Base-by-base conservation (phyloP, 805 yeast species). In the Lachancea mirantina region DNA sequence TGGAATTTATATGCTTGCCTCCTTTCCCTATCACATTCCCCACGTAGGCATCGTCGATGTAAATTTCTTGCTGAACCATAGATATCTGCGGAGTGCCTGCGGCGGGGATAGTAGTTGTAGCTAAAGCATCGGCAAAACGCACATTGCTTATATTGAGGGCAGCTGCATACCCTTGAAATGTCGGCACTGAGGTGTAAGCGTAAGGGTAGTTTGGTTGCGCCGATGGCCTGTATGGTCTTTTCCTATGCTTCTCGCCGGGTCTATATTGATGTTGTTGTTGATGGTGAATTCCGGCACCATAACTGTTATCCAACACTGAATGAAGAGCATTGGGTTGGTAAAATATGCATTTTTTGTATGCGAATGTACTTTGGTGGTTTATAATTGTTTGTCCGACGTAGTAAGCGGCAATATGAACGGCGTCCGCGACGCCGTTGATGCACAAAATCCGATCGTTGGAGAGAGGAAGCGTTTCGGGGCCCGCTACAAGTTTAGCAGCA, bases 21-120 rank as follows among this genome's bases (percentile, higher is more conserved):
- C 85, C 84, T 57, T 77, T 83, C 1, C 95, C 95, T 39, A 85
- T 85, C 17, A 85, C 78, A 23, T 83, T 73, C 1, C 95, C 95
- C 23, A 85, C 87, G 55, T 70, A 79, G 22, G 74, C 73, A 50
- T 78, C 78, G 15, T 94, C 87, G 26, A 85, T 84, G 43, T 62
- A 78, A 3, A 84, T 66, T 39, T 80, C 88, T 55, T 82, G 84
- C 34, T 75, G 70, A 17, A 34, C 16, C n/a, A 34, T 20, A 21
- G 30, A 25, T 17, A 28, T 71, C 46, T 71, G 82, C 25, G 71
- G 62, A 40, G 43, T 14, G 14, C 23, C 10, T 3, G 32, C 26
- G 5, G 33, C 25, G 5, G 27, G 29, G 14, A 29, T 24, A 6
- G 47, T 42, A 4, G 42, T 34, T 11, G 46, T 23, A 1, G 40